These are phyloP conservation scores for Torulaspora gathmanii DNA, from an alignment of 805 yeast genomes.

Conservation along the genomic window DNA sequence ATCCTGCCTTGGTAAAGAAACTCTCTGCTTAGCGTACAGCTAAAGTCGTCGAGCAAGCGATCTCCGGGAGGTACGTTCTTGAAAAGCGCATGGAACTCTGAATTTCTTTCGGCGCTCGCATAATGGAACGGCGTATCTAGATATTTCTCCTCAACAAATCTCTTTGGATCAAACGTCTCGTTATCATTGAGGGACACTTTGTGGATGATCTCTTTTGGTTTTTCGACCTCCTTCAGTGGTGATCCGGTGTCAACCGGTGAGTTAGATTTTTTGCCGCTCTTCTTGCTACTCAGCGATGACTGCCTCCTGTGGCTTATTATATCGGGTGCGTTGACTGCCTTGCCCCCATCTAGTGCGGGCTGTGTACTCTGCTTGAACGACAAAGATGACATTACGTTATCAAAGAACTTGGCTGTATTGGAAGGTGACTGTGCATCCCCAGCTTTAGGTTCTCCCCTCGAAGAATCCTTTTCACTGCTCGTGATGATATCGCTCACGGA, in stretches of 20 bases:
- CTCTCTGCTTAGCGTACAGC: slow-evolving; percentile 86
- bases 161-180: slow-evolving; percentile 32
- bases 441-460: not conserved
- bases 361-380: slow-evolving; percentile 14
- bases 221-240: slow-evolving; percentile 20
- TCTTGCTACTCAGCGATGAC: slow-evolving; percentile 17
- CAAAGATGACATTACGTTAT: slow-evolving; percentile 22
- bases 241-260: slow-evolving; percentile 13
- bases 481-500: slow-evolving; percentile 20
- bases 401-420: slow-evolving; percentile 20
- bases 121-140: slow-evolving; percentile 55
- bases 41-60: slow-evolving; percentile 74
- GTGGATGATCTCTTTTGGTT: slow-evolving; percentile 21
- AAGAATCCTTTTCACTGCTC: slow-evolving; percentile 10
- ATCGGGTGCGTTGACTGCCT: slow-evolving; percentile 20
- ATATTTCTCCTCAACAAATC: slow-evolving; percentile 56
- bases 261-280: not conserved
- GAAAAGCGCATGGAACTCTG: slow-evolving; percentile 75
- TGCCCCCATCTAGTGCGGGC: slow-evolving; percentile 1
- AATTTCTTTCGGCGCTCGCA: slow-evolving; percentile 60
- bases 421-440: slow-evolving; percentile 3
- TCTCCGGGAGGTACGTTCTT: slow-evolving; percentile 64
- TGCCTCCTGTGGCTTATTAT: slow-evolving; percentile 33
- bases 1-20: slow-evolving; percentile 83
- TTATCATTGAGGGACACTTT: slow-evolving; percentile 8